Conservation (phyloP, 1,284 basidiomycete species). For the Irpex lacteus region DNA sequence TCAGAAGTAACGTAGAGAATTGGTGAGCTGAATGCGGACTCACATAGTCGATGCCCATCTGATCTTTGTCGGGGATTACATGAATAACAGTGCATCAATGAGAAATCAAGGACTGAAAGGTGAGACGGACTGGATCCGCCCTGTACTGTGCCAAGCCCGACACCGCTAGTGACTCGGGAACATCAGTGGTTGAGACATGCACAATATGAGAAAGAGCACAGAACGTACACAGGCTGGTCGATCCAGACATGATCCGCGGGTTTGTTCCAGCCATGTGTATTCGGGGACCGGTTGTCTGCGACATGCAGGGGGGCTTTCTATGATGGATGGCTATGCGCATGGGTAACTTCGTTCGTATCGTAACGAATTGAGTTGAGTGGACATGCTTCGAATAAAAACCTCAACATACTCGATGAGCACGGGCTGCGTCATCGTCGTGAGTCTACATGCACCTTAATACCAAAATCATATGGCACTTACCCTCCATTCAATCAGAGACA, state of each 20-base stretch:
- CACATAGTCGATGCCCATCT: conserved; percentile 68
- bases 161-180: conserved; percentile 26
- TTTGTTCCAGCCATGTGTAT: conserved; percentile 54
- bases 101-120: background rate
- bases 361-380: background rate
- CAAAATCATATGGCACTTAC: conserved; percentile 30
- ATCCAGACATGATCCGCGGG: conserved; percentile 66
- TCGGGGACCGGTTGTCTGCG: conserved; percentile 42
- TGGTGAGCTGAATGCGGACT: conserved; percentile 18
- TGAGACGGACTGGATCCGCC: conserved; percentile 50
- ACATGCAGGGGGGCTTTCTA: conserved; percentile 69
- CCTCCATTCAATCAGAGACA: conserved; percentile 74
- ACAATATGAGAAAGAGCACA: background rate
- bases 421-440: conserved; percentile 39
- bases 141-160: conserved; percentile 62
- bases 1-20: background rate
- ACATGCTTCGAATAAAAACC: conserved; percentile 60
- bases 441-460: background rate
- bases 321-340: background rate
- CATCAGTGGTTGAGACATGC: background rate
- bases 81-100: background rate
- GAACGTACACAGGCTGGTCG: conserved; percentile 55
- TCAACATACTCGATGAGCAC: conserved; percentile 66
- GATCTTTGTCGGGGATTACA: conserved; percentile 59
- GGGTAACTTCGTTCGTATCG: background rate